Evolutionary conservation across 805 yeast species (phyloP).

Genomic region (Maudiozyma turicensis): DNA sequence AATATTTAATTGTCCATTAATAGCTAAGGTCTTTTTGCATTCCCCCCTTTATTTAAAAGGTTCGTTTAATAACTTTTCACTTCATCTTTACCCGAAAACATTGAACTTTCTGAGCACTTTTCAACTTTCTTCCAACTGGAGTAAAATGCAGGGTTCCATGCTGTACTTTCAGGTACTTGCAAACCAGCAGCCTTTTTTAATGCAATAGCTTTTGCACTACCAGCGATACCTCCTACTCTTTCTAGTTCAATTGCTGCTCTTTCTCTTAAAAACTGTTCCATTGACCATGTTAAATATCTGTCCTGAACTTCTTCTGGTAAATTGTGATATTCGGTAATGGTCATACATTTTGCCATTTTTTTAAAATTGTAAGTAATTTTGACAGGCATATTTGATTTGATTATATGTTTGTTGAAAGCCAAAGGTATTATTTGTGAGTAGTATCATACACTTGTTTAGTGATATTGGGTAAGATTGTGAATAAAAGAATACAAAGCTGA

Average conservation of each 20-base stretch:
- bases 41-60: too few species aligned
- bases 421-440: too few species aligned
- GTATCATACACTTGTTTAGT: too few species aligned
- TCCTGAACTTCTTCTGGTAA: constrained; percentile 2
- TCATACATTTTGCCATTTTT: neutral
- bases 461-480: too few species aligned
- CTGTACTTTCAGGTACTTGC: neutral
- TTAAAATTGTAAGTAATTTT: neutral
- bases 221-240: constrained; percentile 3
- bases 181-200: neutral
- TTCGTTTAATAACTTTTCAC: too few species aligned
- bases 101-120: neutral
- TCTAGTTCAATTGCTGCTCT: constrained; percentile 1
- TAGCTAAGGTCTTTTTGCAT: too few species aligned
- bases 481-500: too few species aligned
- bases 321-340: constrained; percentile 1
- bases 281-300: constrained; percentile 2
- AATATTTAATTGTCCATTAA: too few species aligned
- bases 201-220: constrained; percentile 1
- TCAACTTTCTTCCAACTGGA: neutral
- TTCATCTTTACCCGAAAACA: neutral
- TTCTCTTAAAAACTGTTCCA: neutral
- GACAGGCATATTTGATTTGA: neutral
- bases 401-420: neutral
- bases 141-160: neutral